Percentiles rank a stretch among this genome's conserved stretches.
Evolutionary conservation across 2,329 filamentous ascomycete species (phyloP).

Genomic region (Ophiostoma ulmi): DNA sequence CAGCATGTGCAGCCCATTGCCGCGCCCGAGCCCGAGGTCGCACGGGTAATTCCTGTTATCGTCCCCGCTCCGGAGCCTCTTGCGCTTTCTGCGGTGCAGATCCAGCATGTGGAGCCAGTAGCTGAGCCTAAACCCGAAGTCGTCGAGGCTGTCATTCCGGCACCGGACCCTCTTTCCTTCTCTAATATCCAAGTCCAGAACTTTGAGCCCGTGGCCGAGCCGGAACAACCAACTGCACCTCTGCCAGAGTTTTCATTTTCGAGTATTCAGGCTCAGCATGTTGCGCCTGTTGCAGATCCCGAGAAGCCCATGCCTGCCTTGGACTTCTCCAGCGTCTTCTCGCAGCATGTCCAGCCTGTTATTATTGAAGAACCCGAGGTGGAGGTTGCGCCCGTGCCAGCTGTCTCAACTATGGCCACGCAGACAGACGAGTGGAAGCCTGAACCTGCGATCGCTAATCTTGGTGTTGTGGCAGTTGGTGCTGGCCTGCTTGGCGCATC

Average conservation of each 20-base stretch:
- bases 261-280: constrained; percentile 34
- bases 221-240: constrained; percentile 24
- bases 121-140: constrained; percentile 31
- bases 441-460: constrained; percentile 36
- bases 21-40: constrained; percentile 33
- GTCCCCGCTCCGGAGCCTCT: constrained; percentile 19
- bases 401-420: constrained; percentile 17
- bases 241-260: constrained; percentile 36
- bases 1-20: constrained; percentile 43
- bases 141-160: constrained; percentile 28
- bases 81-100: constrained; percentile 31
- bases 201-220: constrained; percentile 29
- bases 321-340: constrained; percentile 21
- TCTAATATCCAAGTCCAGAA: constrained; percentile 25
- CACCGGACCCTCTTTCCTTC: constrained; percentile 29
- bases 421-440: constrained; percentile 28
- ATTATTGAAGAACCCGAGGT: constrained; percentile 19
- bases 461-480: constrained; percentile 14
- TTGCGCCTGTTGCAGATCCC: constrained; percentile 30
- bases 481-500: constrained; percentile 17
- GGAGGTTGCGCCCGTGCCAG: not conserved
- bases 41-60: constrained; percentile 10
- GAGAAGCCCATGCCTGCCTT: constrained; percentile 24
- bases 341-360: constrained; percentile 22
- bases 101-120: constrained; percentile 29